Percentiles rank a stretch among this genome's conserved stretches.
These are phyloP conservation scores for Vanilla planifolia DNA, from an alignment of 106 monocot species.

Conservation along the genomic window DNA sequence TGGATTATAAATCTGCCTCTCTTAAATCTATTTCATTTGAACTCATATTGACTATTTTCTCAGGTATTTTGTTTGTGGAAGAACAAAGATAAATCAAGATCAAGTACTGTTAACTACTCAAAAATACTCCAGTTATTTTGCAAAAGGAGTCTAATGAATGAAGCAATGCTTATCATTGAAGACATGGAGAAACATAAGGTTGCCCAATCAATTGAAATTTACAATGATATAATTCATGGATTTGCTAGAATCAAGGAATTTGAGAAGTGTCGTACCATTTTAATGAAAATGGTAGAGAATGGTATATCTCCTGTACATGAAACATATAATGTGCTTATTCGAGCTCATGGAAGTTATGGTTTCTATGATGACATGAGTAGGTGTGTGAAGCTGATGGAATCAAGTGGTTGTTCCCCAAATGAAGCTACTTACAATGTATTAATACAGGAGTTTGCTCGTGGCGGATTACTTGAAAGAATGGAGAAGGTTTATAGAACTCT, in stretches of 20 bases:
- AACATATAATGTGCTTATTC: constrained; percentile 65
- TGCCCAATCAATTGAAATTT: constrained; percentile 28
- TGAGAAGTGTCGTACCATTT: constrained; percentile 19
- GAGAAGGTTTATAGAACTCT: constrained; percentile 44
- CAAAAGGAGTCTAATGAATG: constrained; percentile 27
- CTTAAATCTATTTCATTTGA: constrained; percentile 7
- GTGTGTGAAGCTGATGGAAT: constrained; percentile 59
- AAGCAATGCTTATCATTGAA: constrained; percentile 26
- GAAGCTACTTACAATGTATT: constrained; percentile 64
- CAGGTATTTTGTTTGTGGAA: constrained; percentile 67
- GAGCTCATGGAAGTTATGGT: constrained; percentile 45
- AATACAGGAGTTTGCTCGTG: constrained; percentile 46
- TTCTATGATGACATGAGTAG: constrained; percentile 73
- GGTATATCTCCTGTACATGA: constrained; percentile 36
- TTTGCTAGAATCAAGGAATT: constrained; percentile 47
- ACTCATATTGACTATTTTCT: not conserved
- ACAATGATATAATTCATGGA: constrained; percentile 54
- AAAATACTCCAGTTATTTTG: constrained; percentile 41
- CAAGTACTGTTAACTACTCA: constrained; percentile 32
- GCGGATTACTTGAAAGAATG: constrained; percentile 55
- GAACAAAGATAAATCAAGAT: constrained; percentile 30
- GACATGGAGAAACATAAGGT: constrained; percentile 46
- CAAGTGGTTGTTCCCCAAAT: constrained; percentile 45
- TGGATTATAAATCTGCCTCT: too few species aligned
- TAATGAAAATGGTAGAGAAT: constrained; percentile 42